These are phyloP conservation scores for Sarocladiaceae sp. DNA, from an alignment of 2,329 filamentous ascomycete species.

Conservation along the genomic window DNA sequence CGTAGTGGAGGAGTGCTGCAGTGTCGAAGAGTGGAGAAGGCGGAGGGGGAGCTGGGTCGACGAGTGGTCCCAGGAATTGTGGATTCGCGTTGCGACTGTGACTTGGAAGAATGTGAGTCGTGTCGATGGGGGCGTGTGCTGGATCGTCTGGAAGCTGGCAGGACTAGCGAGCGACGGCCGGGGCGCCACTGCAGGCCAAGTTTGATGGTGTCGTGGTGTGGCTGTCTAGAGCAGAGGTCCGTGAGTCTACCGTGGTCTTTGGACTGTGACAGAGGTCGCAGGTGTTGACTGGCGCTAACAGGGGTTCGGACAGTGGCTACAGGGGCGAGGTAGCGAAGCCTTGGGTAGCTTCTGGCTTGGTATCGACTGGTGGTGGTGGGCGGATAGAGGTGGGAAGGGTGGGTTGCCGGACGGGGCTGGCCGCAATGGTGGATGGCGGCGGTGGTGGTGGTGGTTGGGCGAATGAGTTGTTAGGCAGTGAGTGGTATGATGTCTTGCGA, in stretches of 20 bases:
- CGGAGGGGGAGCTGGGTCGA: conserved; percentile 1
- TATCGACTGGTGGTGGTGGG: too few species aligned
- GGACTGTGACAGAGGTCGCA: background rate
- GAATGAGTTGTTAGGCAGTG: background rate
- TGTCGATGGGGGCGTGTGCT: conserved; percentile 4
- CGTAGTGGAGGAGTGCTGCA: background rate
- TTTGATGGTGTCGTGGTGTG: background rate
- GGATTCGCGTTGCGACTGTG: too few species aligned
- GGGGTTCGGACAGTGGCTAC: conserved; percentile 1
- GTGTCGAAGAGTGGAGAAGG: conserved; percentile 1
- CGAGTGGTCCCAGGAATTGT: too few species aligned
- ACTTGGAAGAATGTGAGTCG: conserved; percentile 6
- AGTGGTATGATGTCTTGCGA: conserved; percentile 2
- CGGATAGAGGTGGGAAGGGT: too few species aligned
- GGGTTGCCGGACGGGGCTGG: too few species aligned
- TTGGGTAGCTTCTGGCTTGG: background rate
- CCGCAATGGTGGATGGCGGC: background rate
- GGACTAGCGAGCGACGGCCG: conserved; percentile 7
- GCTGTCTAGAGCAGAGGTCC: conserved; percentile 1
- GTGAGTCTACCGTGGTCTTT: background rate
- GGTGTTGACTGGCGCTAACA: conserved; percentile 3
- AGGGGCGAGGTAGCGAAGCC: background rate
- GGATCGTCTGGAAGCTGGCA: conserved; percentile 8
- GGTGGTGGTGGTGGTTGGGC: background rate
- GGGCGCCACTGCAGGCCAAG: conserved; percentile 8